Evolutionary conservation across 2,329 filamentous ascomycete species (phyloP).

Genomic region (Aspergillus flavus): DNA sequence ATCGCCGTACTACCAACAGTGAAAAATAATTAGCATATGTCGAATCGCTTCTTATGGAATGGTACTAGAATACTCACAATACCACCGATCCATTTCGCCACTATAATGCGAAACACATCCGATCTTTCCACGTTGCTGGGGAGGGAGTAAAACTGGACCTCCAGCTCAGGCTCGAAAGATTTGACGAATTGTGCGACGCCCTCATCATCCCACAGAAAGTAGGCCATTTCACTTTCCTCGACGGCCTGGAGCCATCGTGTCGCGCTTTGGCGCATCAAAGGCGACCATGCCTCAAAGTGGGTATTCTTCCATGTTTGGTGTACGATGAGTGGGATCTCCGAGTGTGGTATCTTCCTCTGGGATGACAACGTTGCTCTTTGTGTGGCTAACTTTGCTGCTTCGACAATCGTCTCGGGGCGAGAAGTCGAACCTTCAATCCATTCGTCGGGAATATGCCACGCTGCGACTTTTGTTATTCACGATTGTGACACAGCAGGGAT

Average conservation of each 20-base stretch:
- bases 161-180: constrained; percentile 29
- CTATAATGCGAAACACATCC: constrained; percentile 36
- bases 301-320: constrained; percentile 39
- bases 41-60: not conserved
- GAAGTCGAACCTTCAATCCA: not conserved
- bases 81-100: constrained; percentile 31
- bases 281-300: constrained; percentile 28
- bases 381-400: not conserved
- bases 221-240: constrained; percentile 30
- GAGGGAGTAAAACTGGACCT: constrained; percentile 23
- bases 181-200: constrained; percentile 30
- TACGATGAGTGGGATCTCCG: constrained; percentile 33
- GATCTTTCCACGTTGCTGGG: constrained; percentile 34
- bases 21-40: not conserved
- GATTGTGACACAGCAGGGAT: not conserved
- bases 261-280: constrained; percentile 25
- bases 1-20: constrained; percentile 31
- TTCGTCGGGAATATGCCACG: not conserved
- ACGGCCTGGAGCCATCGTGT: constrained; percentile 32
- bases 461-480: not conserved
- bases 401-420: not conserved
- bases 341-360: constrained; percentile 11
- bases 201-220: constrained; percentile 37
- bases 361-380: not conserved
- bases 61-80: constrained; percentile 7